A percentile compares a stretch with the other conserved stretches of the same genome.
These are phyloP conservation scores for Puya raimondii DNA, from an alignment of 176 grass and related monocot genomes.

Conservation along the genomic window DNA sequence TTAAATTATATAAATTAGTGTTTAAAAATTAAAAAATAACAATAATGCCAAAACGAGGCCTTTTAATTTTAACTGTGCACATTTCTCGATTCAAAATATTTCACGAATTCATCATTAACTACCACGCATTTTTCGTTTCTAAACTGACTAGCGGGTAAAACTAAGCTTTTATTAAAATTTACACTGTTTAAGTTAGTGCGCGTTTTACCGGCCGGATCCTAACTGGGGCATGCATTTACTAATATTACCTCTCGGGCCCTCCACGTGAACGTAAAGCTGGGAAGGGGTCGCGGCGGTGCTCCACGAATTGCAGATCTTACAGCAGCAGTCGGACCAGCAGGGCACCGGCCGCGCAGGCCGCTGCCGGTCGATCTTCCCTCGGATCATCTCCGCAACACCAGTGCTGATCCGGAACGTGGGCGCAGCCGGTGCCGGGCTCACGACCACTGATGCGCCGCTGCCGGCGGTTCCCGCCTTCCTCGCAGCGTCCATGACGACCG, in stretches of 20 bases:
- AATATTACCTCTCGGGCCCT: slow-evolving; percentile 48
- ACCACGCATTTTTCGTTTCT: too few relatives aligned
- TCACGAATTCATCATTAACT: too few relatives aligned
- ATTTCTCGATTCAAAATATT: background rate
- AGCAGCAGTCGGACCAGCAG: slow-evolving; percentile 97
- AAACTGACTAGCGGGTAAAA: background rate
- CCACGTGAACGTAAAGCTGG: slow-evolving; percentile 66
- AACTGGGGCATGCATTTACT: background rate
- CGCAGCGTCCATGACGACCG: slow-evolving; percentile 47
- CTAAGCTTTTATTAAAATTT: background rate
- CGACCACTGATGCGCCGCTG: too few relatives aligned
- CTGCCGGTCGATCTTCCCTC: slow-evolving; percentile 52
- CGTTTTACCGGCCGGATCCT: too few relatives aligned
- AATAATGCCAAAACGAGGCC: too few relatives aligned
- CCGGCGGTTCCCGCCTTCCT: slow-evolving; percentile 30
- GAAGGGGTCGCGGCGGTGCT: slow-evolving; percentile 25
- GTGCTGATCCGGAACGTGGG: slow-evolving; percentile 53
- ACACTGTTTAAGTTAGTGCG: too few relatives aligned
- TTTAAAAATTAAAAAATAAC: too few relatives aligned
- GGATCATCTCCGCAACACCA: slow-evolving; percentile 67
- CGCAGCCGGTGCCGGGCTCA: background rate
- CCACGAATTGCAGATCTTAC: slow-evolving; percentile 82
- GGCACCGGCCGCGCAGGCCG: slow-evolving; percentile 27
- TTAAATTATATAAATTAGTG: too few relatives aligned
- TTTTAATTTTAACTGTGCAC: too few relatives aligned